phyloP scores from a whole-genome alignment of 2,329 filamentous ascomycete species.

The Aspergillus clavatus region DNA sequence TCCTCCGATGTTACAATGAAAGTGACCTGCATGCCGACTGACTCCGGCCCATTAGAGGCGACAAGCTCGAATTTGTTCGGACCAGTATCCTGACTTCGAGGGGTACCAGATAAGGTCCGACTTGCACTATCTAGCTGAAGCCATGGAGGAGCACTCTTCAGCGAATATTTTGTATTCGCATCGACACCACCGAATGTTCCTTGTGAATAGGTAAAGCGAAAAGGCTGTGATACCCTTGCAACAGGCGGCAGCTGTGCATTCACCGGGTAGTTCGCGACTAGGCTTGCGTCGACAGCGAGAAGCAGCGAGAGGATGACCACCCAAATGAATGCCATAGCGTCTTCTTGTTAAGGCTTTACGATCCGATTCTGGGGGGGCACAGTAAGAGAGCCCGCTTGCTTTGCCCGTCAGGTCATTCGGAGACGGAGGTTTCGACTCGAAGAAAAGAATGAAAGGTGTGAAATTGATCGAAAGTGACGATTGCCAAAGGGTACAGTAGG shows the following conservation, averaged over 20 bases:
- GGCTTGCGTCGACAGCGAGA: constrained; percentile 30
- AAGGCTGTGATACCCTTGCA: constrained; percentile 60
- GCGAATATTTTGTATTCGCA: constrained; percentile 58
- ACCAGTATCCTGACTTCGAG: constrained; percentile 53
- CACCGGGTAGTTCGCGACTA: constrained; percentile 61
- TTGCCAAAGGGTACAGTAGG: constrained; percentile 14
- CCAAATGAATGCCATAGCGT: constrained; percentile 27
- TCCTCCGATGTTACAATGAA: constrained; percentile 60
- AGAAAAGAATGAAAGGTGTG: constrained; percentile 6
- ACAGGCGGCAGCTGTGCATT: constrained; percentile 81
- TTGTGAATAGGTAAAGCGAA: constrained; percentile 38
- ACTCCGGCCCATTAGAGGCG: constrained; percentile 63
- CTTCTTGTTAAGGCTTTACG: constrained; percentile 11
- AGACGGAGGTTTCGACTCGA: constrained; percentile 1
- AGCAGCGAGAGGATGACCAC: constrained; percentile 24
- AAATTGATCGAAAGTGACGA: constrained; percentile 5
- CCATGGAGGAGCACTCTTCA: constrained; percentile 66
- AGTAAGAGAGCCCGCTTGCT: constrained; percentile 14
- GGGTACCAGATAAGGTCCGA: constrained; percentile 67
- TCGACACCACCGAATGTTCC: constrained; percentile 66
- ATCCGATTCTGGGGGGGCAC: constrained; percentile 7
- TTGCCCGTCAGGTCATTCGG: constrained; percentile 3
- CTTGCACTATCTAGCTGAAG: constrained; percentile 62
- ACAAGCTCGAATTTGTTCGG: constrained; percentile 60
- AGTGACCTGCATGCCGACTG: constrained; percentile 60